Base-by-base conservation (phyloP, 371 early-diverging fungal genomes). In the Mortierella sp. region DNA sequence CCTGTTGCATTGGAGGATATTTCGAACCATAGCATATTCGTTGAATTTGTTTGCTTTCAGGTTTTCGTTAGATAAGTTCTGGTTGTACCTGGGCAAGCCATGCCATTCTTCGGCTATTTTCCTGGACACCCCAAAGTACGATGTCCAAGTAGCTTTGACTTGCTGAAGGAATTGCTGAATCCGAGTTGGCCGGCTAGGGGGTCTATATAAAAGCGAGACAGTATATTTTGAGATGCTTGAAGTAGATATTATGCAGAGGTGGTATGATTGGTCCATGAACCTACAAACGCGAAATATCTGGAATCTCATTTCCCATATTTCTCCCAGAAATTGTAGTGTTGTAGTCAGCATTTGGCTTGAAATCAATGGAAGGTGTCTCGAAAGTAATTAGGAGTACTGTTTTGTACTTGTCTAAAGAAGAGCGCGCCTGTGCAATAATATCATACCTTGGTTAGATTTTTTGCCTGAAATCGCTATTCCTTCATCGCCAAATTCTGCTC, bases 1-100 rank as follows among this genome's bases (percentile, higher is more conserved):
- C 54, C 83, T 68, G 22, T 85, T 87, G 57, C 92, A 90, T 51
- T 93, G 92, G 2, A 95, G 67, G 0, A 93, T 72, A 32, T 86
- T 88, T n/a, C 85, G 83, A 2, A 93, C 91, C 71, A 87, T 85
- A 2, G 93, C 96, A 70, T 96, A 96, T 61, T 96, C 94, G 28
- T 87, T 85, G 61, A 86, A 87, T 26, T 76, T 83, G 6, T 76
- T 84, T n/a, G 73, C 80, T 65, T 83, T 77, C 66, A 83, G 64
- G n/a, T 57, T 65, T 7, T 67, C 72, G 10, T 51, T 68, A 6
- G 71, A 70, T 47, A 80, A 64, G 23, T 61, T 84, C 34, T 75
- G 81, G 23, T 75, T 80, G 59, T 80, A 80, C 9, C 78, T 59
- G 29, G 84, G 84, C n/a, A 84, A 65, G 7, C 84, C 84, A 67